Conservation (phyloP, 345 rosid genomes). For the Gynandropsis gynandra region DNA sequence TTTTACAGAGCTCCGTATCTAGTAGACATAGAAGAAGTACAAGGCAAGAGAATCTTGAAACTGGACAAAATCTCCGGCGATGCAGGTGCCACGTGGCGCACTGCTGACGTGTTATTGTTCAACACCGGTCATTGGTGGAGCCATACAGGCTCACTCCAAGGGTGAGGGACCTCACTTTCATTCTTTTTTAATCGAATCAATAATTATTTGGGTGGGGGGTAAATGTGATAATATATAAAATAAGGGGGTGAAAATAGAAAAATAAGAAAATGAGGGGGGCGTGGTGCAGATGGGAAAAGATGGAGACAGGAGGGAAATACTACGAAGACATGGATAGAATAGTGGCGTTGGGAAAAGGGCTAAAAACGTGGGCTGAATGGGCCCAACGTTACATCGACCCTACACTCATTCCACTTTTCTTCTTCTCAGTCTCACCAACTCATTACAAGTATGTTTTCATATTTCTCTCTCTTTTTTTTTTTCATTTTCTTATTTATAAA, state of each 20-base stretch:
- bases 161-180: constrained; percentile 32
- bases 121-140: constrained; percentile 99
- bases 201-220: not conserved
- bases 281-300: constrained; percentile 81
- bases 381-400: constrained; percentile 48
- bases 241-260: not conserved
- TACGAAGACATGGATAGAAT: constrained; percentile 84
- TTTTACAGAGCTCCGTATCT: constrained; percentile 76
- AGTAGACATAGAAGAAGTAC: constrained; percentile 63
- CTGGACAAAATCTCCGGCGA: constrained; percentile 63
- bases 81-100: constrained; percentile 45
- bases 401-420: constrained; percentile 52
- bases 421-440: constrained; percentile 82
- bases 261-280: constrained; percentile 9
- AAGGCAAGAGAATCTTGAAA: constrained; percentile 60
- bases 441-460: constrained; percentile 57
- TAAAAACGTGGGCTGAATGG: constrained; percentile 88
- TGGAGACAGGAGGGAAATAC: constrained; percentile 59
- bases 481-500: not conserved
- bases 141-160: constrained; percentile 69
- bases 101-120: constrained; percentile 59
- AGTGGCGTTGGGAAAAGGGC: constrained; percentile 66
- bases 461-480: constrained; percentile 12
- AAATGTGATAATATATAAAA: not conserved
- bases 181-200: not conserved